A percentile compares a stretch with the other conserved stretches of the same genome.
Evolutionary conservation across 495 filamentous ascomycete genomes (phyloP).

Genomic region (Trichodelitschia bisporula): DNA sequence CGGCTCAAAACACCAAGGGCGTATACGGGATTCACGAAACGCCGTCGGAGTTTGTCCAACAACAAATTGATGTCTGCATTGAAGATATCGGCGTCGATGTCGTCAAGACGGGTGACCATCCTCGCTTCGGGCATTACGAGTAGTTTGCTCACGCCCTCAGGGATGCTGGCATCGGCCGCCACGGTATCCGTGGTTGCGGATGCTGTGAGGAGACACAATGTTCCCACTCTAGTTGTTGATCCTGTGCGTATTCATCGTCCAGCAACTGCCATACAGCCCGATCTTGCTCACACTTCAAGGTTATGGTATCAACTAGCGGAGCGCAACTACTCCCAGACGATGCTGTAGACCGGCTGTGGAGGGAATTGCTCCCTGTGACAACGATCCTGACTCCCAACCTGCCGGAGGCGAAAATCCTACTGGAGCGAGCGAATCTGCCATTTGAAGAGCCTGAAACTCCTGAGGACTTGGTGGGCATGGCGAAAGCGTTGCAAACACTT

Average conservation of each 20-base stretch:
- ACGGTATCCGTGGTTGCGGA: conserved; percentile 54
- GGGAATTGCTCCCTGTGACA: conserved; percentile 45
- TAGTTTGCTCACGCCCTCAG: conserved; percentile 17
- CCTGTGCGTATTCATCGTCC: no score
- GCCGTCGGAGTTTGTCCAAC: conserved; percentile 51
- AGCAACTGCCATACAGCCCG: conserved; percentile 61
- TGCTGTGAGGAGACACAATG: conserved; percentile 30
- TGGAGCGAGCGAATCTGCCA: conserved; percentile 30
- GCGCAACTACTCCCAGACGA: conserved; percentile 44
- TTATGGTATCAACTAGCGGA: conserved; percentile 82
- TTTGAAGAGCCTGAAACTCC: conserved; percentile 25
- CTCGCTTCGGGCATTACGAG: not conserved
- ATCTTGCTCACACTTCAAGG: conserved; percentile 21
- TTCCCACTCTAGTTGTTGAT: no score
- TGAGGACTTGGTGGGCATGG: conserved; percentile 39
- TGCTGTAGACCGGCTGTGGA: conserved; percentile 38
- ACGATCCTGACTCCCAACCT: conserved; percentile 80
- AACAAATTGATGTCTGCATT: conserved; percentile 64
- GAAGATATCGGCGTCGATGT: conserved; percentile 72
- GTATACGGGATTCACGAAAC: conserved; percentile 61
- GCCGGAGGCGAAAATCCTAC: conserved; percentile 57
- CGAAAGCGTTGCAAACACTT: conserved; percentile 33
- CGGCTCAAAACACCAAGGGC: conserved; percentile 77
- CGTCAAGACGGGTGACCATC: conserved; percentile 56
- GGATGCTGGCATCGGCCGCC: conserved; percentile 69